Conservation (phyloP, 495 filamentous ascomycete genomes). For the Talaromyces trachyspermus region DNA sequence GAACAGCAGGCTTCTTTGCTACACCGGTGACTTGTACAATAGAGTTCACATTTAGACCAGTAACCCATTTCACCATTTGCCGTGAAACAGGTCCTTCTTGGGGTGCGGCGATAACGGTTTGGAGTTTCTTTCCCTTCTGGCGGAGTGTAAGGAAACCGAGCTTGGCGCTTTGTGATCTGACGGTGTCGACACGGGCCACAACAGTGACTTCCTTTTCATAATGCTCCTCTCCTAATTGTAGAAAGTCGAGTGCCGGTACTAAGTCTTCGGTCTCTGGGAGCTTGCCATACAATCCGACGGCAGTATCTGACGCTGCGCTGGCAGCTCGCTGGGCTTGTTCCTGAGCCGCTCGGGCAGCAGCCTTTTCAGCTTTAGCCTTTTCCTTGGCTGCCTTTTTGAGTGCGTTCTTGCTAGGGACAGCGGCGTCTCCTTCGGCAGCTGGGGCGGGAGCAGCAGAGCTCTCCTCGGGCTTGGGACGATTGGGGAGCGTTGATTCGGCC, state of each 20-base stretch:
- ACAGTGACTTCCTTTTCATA: slow-evolving; percentile 71
- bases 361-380: slow-evolving; percentile 58
- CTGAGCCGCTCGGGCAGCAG: slow-evolving; percentile 45
- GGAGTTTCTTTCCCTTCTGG: slow-evolving; percentile 73
- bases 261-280: slow-evolving; percentile 35
- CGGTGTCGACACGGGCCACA: slow-evolving; percentile 79
- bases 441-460: slow-evolving; percentile 20
- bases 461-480: slow-evolving; percentile 41
- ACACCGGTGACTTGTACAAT: slow-evolving; percentile 72
- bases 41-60: slow-evolving; percentile 69
- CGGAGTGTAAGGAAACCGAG: slow-evolving; percentile 87
- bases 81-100: slow-evolving; percentile 48
- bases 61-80: slow-evolving; percentile 88
- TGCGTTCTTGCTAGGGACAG: slow-evolving; percentile 54
- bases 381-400: slow-evolving; percentile 63
- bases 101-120: slow-evolving; percentile 62
- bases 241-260: slow-evolving; percentile 28
- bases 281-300: slow-evolving; percentile 61
- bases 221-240: slow-evolving; percentile 45
- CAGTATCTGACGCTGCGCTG: slow-evolving; percentile 56
- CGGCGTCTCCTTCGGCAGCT: slow-evolving; percentile 28
- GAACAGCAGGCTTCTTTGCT: slow-evolving; percentile 65
- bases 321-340: slow-evolving; percentile 44
- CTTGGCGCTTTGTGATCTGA: slow-evolving; percentile 81
- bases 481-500: slow-evolving; percentile 42